Conservation (phyloP, 352 stramenopile species). For the Phytopythium delawarense region DNA sequence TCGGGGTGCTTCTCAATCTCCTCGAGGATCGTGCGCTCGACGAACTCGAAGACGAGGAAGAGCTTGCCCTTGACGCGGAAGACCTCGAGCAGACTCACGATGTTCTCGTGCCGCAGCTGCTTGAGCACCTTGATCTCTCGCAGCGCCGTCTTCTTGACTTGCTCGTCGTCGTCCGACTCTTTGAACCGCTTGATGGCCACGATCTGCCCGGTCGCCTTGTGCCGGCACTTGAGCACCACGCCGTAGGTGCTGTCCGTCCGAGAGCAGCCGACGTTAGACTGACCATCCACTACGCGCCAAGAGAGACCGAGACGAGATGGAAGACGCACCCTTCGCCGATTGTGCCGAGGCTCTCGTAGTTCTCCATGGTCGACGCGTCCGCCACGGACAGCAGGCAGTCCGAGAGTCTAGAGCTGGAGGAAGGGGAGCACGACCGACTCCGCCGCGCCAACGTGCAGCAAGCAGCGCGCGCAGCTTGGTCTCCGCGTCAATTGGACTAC, state of each 20-base stretch:
- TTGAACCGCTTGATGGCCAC: slow-evolving; percentile 93
- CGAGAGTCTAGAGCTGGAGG: slow-evolving; percentile 1
- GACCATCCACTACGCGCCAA: not conserved
- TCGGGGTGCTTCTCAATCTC: slow-evolving; percentile 87
- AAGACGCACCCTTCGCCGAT: slow-evolving; percentile 78
- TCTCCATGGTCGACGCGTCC: slow-evolving; percentile 51
- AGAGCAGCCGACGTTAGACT: not conserved
- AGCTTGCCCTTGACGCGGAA: slow-evolving; percentile 84
- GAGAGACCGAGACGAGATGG: no score
- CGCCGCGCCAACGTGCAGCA: not conserved
- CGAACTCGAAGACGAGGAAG: slow-evolving; percentile 87
- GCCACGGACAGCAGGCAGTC: slow-evolving; percentile 5
- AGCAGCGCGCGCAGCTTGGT: not conserved
- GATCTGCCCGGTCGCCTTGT: slow-evolving; percentile 79
- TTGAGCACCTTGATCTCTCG: slow-evolving; percentile 86
- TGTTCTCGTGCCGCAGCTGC: slow-evolving; percentile 85
- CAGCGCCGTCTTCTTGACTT: slow-evolving; percentile 85
- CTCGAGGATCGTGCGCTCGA: slow-evolving; percentile 87
- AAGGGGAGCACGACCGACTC: not conserved
- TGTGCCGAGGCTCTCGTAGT: slow-evolving; percentile 85
- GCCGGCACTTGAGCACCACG: slow-evolving; percentile 83
- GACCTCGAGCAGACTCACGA: slow-evolving; percentile 83
- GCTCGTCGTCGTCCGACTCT: slow-evolving; percentile 85
- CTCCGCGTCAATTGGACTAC: not conserved
- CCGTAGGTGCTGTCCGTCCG: slow-evolving; percentile 58